Base-by-base conservation (phyloP, 768 basidiomycete species). In the Mycena amicta region DNA sequence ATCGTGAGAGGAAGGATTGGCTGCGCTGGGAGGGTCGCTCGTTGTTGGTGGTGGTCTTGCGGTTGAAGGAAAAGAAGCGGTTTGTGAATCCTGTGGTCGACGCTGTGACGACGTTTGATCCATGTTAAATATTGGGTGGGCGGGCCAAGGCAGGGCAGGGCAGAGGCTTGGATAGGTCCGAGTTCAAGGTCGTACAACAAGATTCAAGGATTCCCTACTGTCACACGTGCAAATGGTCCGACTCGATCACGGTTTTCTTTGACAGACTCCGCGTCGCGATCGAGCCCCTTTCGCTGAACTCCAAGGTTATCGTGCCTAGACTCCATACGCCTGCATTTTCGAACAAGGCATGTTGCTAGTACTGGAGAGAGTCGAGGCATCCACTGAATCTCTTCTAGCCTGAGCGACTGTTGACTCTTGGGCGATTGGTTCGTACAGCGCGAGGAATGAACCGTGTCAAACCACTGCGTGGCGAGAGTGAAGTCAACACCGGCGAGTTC, bases 21-120 rank as follows among this genome's bases (percentile, higher is more conserved):
- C 31, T 47, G 41, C 62, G 62, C 33, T 63, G 58, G 50, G 56
- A 56, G 52, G 26, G 25, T 28, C 15, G 13, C 6, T 49, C 47
- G 8, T 8, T 28, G 26, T 57, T 56, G 46, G 40, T 31, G 50
- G n/a, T 37, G n/a, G 22, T 30, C 18, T 50, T 53, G 56, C 59
- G 58, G 53, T 58, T 62, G 53, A 64, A 64, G 59, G 55, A 57
- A 52, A 64, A 64, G 56, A 64, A 64, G 53, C 62, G 41, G 33
- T 64, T 64, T 53, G 55, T 43, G 37, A 47, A 15, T 51, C 25
- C 8, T 51, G 26, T 0, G 56, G 61, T 12, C 45, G 53, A n/a
- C 57, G 57, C n/a, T 53, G 56, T 55, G 62, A 59, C 41, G n/a
- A n/a, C n/a, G n/a, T n/a, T n/a, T 50, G 55, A 26, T 64, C 62